A percentile compares a stretch with the other conserved stretches of the same genome.
phyloP scores from a whole-genome alignment of 768 basidiomycete species.

The Auricularia heimuer region DNA sequence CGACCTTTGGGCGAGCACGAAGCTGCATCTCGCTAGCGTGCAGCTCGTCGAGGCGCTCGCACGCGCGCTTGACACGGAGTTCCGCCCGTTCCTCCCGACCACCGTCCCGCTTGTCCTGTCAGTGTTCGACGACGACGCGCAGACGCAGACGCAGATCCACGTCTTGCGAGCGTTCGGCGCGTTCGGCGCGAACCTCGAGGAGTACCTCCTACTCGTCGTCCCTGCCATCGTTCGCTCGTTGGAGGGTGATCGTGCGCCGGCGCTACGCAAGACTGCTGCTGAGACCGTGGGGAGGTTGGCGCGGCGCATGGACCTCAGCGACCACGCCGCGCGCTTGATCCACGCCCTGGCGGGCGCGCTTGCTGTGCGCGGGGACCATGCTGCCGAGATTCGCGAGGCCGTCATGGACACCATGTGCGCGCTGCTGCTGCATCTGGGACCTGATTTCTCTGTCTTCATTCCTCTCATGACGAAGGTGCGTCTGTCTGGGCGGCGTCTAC shows the following conservation, averaged over 20 bases:
- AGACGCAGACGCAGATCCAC: slow-evolving; percentile 72
- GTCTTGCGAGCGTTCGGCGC: slow-evolving; percentile 91
- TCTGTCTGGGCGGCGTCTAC: neutral
- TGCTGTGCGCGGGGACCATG: slow-evolving; percentile 45
- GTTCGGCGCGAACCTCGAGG: slow-evolving; percentile 94
- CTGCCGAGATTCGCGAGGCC: slow-evolving; percentile 58
- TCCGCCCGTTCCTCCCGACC: slow-evolving; percentile 89
- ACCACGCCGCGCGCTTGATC: slow-evolving; percentile 93
- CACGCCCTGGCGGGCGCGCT: slow-evolving; percentile 89
- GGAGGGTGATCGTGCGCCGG: slow-evolving; percentile 54
- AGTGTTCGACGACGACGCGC: slow-evolving; percentile 85
- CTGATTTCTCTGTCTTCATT: slow-evolving; percentile 95
- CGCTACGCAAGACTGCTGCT: slow-evolving; percentile 79
- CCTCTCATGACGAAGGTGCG: slow-evolving; percentile 91
- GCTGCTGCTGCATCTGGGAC: slow-evolving; percentile 83
- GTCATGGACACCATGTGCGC: slow-evolving; percentile 93
- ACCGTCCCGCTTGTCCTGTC: slow-evolving; percentile 84
- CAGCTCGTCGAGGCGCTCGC: slow-evolving; percentile 87
- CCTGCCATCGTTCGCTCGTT: slow-evolving; percentile 89
- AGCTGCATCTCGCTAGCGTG: slow-evolving; percentile 85
- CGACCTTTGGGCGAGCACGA: slow-evolving; percentile 80
- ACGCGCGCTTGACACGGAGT: slow-evolving; percentile 90
- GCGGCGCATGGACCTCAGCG: slow-evolving; percentile 89
- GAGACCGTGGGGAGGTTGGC: slow-evolving; percentile 87
- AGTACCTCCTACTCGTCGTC: slow-evolving; percentile 93